Base-by-base conservation (phyloP, 805 yeast species). In the Candida jianshihensis region DNA sequence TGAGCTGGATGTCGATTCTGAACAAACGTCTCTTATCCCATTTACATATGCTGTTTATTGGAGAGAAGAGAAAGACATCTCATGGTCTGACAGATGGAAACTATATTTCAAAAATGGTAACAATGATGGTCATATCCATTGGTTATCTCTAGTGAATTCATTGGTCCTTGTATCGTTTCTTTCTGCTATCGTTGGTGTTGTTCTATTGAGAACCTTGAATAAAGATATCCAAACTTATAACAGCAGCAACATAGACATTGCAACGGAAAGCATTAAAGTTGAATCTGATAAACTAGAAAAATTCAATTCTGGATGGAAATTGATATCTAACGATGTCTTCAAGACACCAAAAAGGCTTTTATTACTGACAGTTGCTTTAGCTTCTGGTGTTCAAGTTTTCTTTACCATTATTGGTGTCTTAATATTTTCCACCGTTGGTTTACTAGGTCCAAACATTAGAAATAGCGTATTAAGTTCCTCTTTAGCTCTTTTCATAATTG, bases 31-130 rank as follows among this genome's bases (percentile, higher is more conserved):
- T 1, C 52, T 66, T 26, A 71, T 87, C 24, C 89, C 90, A 4
- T 87, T 76, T 59, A 81, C 96, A 1, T 88, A 86, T 49, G 75
- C 95, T 1, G 87, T 88, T 3, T 81, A 81, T 52, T 87, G 95
- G 94, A 68, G 92, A 54, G 94, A 87, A 54, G 95, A 87, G 41
- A 61, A 63, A 30, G 70, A 75, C 3, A 64, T 83, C 18, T 69
- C 71, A 19, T 82, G 86, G 71, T 67, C 69, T 34, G 66, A 77
- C 40, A 66, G 96, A 47, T 85, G 94, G 92, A 75, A 75, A 31
- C 59, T 80, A 47, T 87, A 80, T 56, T 71, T 78, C 45, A 68
- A 75, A 40, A 71, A 70, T 46, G 81, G 75, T 34, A 61, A 64
- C 19, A 54, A 63, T 17, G 67, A 64, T 22, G 60, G 66, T 26